Conservation (phyloP, 306 rosid species). For the Cyamopsis tetragonoloba region DNA sequence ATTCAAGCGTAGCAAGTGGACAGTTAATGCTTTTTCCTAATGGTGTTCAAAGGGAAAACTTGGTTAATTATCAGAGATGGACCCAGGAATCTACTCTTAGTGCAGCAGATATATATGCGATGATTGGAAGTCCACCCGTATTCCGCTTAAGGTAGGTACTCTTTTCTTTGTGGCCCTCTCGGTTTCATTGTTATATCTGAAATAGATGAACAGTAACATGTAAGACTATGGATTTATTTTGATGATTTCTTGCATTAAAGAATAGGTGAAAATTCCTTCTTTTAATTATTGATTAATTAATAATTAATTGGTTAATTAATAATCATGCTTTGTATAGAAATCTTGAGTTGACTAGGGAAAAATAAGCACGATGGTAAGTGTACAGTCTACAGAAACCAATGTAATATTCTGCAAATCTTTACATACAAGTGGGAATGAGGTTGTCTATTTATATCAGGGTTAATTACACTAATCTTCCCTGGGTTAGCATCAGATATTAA, state of each 20-base stretch:
- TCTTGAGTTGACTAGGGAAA: not conserved
- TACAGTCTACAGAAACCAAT: not conserved
- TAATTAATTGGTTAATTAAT: not conserved
- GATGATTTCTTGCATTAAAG: not conserved
- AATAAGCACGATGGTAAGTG: not conserved
- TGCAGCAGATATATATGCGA: constrained; percentile 75
- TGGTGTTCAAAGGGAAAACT: constrained; percentile 60
- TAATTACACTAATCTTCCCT: too few species aligned
- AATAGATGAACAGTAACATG: not conserved
- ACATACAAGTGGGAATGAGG: not conserved
- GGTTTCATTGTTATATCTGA: constrained; percentile 18
- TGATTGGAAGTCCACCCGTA: constrained; percentile 69
- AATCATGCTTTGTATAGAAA: not conserved
- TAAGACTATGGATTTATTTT: not conserved
- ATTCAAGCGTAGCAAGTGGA: constrained; percentile 80
- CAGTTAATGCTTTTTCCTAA: constrained; percentile 83
- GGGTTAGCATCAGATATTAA: too few species aligned
- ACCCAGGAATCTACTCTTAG: constrained; percentile 68
- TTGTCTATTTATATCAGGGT: constrained; percentile 3
- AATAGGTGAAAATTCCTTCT: not conserved
- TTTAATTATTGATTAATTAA: not conserved
- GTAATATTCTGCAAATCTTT: not conserved
- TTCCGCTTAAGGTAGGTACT: constrained; percentile 94
- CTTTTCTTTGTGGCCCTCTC: constrained; percentile 20
- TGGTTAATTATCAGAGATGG: constrained; percentile 68